Base-by-base conservation (phyloP, 2,329 filamentous ascomycete species). In the Trichophyton equinum region DNA sequence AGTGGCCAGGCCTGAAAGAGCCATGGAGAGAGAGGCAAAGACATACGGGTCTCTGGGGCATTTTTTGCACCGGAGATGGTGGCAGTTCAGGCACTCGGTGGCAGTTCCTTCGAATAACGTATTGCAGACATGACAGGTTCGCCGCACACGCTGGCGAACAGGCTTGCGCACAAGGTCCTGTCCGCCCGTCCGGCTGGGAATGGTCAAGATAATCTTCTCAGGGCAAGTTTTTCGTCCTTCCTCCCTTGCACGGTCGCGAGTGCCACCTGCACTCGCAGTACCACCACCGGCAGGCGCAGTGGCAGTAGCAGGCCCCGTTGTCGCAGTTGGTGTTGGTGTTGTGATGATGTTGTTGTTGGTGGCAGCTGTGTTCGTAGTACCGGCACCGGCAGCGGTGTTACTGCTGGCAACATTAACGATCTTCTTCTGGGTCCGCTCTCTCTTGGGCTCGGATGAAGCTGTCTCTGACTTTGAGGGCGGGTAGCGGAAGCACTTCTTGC, bases 41-140 rank as follows among this genome's bases (percentile, higher is more conserved):
- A 84, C 87, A 72, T 82, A 90, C 81, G 89, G 89, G 68, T 90
- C 85, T 67, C 89, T 80, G 30, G 88, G 89, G 72, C 90, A 95
- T 69, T 86, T 86, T 44, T 84, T 88, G 77, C 90, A 95, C 60
- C 89, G 85, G 58, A 80, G 72, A 72, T 95, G 91, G 30, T 79
- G 76, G 73, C 91, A 95, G 44, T 78, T 78, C 6, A 78, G 73
- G 71, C 91, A 95, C 70, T 82, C 75, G 63, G 85, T 89, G 62
- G 74, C 77, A 36, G 80, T 77, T 4, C 78, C 69, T 1, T 74
- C 72, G 69, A 91, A 94, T 0, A 85, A 69, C 1, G 77, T 81
- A 55, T 82, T 71, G 71, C 91, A 95, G 67, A 83, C 79, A 73
- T 95, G 90, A 72, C 91, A 95, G 58, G 77, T 85, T 62, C 89